Evolutionary conservation across 2,329 filamentous ascomycete genomes (phyloP), one percentile per base, ranked within the genome.

Genomic region (Trichoderma sp.): DNA sequence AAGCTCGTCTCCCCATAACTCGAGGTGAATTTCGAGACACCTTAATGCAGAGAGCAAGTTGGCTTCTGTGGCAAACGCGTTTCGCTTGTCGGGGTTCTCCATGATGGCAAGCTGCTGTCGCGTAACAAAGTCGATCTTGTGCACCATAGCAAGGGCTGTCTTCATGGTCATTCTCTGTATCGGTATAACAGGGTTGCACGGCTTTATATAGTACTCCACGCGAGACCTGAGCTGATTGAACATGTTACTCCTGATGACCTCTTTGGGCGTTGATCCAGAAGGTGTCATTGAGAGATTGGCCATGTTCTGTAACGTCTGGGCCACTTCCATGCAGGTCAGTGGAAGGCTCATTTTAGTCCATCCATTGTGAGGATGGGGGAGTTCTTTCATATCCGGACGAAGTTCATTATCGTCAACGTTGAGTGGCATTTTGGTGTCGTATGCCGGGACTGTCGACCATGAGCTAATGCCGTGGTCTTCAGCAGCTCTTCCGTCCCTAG

Each of bases 291-390:
- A 71, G 45, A 76, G 67, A 2, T 75, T 68, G 2, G 71, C 69
- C 3, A 77, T 66, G 0, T 68, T 72, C 12, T 71, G 71, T 67
- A 74, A 74, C 1, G 70, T 72, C 17, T 71, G 70, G 0, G 81
- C 79, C 1, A 85, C 80, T 58, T 87, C 83, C 70, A 84, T 84
- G 5, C 81, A 80, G n/a, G 87, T 81, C 3, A 89, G 73, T 12
- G 79, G 80, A 67, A 87, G 83, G 0, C 86, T 84, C 82, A 88
- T 87, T 34, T 86, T 82, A 0, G 87, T 89, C 74, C 86, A 88
- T 17, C 84, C 83, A 2, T 75, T 71, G 2, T 83, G 79, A 13
- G 84, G 80, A 0, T 79, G 71, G 0, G 80, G 80, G 0, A 73
- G 67, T 1, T 74, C 74, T 13, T 78, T 82, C 69, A 80, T 80